Evolutionary conservation across 2,329 filamentous ascomycete species (phyloP).

Genomic region (Aureobasidium leucospermi): DNA sequence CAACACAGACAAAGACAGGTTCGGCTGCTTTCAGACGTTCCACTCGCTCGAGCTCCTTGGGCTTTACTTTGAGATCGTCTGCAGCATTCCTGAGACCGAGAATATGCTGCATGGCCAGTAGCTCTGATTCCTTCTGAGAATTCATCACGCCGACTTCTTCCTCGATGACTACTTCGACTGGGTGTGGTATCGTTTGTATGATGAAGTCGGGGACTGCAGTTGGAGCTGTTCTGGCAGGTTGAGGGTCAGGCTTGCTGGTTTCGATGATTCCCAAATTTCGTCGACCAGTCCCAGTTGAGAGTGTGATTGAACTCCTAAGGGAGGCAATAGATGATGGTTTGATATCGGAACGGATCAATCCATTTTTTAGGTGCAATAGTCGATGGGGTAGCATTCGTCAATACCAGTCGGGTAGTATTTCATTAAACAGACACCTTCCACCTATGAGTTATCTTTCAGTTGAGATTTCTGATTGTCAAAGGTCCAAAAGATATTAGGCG

Average conservation of each 20-base stretch:
- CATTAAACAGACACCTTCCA: neutral
- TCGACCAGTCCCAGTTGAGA: neutral
- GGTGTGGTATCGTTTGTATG: too few relatives aligned
- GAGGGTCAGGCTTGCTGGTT: neutral
- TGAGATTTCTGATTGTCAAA: too few relatives aligned
- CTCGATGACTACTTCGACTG: neutral
- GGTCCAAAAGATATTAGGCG: neutral
- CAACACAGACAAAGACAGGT: slow-evolving; percentile 23
- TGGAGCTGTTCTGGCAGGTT: neutral
- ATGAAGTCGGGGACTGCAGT: neutral
- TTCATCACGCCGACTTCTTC: neutral
- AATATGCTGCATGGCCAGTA: slow-evolving; percentile 1
- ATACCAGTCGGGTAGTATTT: neutral
- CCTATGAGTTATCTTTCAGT: too few relatives aligned
- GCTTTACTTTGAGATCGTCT: neutral
- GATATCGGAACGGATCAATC: neutral
- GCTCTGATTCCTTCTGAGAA: neutral
- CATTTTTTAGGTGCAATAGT: neutral
- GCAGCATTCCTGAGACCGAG: slow-evolving; percentile 4
- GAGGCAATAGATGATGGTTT: neutral
- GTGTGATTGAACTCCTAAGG: too few relatives aligned
- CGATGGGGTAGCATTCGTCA: slow-evolving; percentile 1
- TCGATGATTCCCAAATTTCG: neutral
- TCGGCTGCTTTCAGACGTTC: slow-evolving; percentile 14
- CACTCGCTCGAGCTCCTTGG: neutral